Base-by-base conservation (phyloP, 768 basidiomycete species). In the Russula compacta region DNA sequence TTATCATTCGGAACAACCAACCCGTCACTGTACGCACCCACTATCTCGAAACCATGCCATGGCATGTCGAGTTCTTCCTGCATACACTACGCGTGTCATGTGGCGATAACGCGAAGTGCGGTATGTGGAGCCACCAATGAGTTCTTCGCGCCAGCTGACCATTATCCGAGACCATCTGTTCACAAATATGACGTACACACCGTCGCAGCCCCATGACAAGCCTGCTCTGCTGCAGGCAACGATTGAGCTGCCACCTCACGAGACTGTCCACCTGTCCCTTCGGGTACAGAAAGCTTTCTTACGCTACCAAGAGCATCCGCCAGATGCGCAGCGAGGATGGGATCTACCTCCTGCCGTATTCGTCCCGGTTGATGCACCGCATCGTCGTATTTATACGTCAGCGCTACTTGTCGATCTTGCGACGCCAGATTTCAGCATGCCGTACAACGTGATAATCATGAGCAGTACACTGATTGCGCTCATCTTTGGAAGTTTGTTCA, bases 401-500 rank as follows among this genome's bases (percentile, higher is more conserved):
- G 80, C 86, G 9, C 78, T 95, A 29, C 83, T 98, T 40, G 83
- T 95, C 48, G 92, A 95, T 71, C 81, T 97, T n/a, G 88, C 95
- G n/a, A 93, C 92, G 39, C 97, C 95, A 0, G 97, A 98, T 72
- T 98, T 98, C 71, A 94, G 91, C 72, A 98, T 98, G 97, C 97
- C 97, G 1, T 98, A 98, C 76, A 99, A 98, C 75, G 95, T 98
- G 50, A 98, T 98, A 73, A 98, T 98, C 69, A 88, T 98, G 78
- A 93, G 83, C 60, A 92, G 88, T 70, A 93, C 92, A 10, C 76
- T 98, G 44, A 81, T 97, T 55, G 93, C 95, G 49, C 83, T 97
- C 65, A 84, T 95, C 57, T 98, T 99, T 73, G 97, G 95, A 59
- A 90, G 84, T 68, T 74, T 95, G 49, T 93, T 98, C 74, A 98